A percentile compares a stretch with the other conserved stretches of the same genome.
phyloP scores from a whole-genome alignment of 1,284 basidiomycete genomes.

The Heterobasidion irregulare region DNA sequence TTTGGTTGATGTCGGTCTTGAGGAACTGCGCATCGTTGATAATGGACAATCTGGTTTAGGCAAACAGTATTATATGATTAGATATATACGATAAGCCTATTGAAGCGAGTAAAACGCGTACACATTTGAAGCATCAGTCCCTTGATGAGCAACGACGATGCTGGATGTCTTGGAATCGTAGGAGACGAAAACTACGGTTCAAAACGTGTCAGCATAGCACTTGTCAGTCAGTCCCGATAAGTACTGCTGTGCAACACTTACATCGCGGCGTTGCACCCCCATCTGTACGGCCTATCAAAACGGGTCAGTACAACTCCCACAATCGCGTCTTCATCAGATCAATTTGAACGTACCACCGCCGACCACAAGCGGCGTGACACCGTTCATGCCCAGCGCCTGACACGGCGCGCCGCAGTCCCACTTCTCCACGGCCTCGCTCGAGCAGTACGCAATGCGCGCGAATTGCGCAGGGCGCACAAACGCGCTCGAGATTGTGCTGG shows the following conservation, averaged over 20 bases:
- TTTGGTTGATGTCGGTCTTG: constrained; percentile 26
- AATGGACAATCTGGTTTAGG: constrained; percentile 29
- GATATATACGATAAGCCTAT: background rate
- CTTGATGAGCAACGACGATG: constrained; percentile 41
- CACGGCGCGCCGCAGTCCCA: constrained; percentile 30
- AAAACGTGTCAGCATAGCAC: background rate
- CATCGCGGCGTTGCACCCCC: constrained; percentile 25
- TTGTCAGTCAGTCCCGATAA: background rate
- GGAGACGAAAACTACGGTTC: constrained; percentile 29
- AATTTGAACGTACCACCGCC: constrained; percentile 21
- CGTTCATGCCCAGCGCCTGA: constrained; percentile 24
- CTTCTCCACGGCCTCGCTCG: constrained; percentile 20
- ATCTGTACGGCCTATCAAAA: constrained; percentile 13
- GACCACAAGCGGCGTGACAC: constrained; percentile 24
- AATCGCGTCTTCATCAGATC: background rate
- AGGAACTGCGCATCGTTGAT: constrained; percentile 32
- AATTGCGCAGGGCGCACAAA: constrained; percentile 31
- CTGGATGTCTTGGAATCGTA: constrained; percentile 27
- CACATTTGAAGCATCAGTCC: constrained; percentile 31
- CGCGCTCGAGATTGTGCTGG: constrained; percentile 15
- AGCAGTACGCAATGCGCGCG: constrained; percentile 32
- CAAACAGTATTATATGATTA: background rate
- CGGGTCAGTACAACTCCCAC: background rate
- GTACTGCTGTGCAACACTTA: constrained; percentile 11
- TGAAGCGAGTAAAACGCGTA: constrained; percentile 8